Evolutionary conservation across 108 stramenopile genomes (phyloP).

Genomic region (Discostella stelligeroides): DNA sequence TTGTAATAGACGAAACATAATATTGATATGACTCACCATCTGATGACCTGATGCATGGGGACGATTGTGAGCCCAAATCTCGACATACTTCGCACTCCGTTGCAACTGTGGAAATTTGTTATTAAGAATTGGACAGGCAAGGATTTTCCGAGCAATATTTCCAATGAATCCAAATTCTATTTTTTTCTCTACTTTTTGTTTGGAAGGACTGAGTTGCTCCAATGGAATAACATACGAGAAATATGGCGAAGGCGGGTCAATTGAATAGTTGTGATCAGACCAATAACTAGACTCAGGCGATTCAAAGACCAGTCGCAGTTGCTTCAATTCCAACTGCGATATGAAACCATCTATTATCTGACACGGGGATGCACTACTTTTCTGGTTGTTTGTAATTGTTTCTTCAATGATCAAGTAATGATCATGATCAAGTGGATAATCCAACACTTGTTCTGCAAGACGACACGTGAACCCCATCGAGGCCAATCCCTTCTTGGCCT

Average conservation of each 20-base stretch:
- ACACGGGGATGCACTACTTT: slow-evolving; percentile 47
- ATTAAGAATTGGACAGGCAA: slow-evolving; percentile 24
- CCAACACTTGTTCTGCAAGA: slow-evolving; percentile 61
- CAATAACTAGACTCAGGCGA: slow-evolving; percentile 65
- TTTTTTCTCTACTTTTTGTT: not conserved
- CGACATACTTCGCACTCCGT: slow-evolving; percentile 55
- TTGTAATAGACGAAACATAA: not conserved
- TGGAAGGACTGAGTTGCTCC: slow-evolving; percentile 16
- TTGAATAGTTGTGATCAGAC: slow-evolving; percentile 66
- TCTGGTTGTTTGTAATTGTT: slow-evolving; percentile 6
- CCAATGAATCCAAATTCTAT: slow-evolving; percentile 51
- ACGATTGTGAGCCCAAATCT: slow-evolving; percentile 94
- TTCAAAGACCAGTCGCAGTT: slow-evolving; percentile 57
- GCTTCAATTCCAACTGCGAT: slow-evolving; percentile 45
- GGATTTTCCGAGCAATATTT: slow-evolving; percentile 48
- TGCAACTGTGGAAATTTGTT: slow-evolving; percentile 45
- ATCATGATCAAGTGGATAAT: slow-evolving; percentile 50
- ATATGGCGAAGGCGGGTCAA: slow-evolving; percentile 83
- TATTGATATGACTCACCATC: slow-evolving; percentile 29
- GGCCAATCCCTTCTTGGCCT: slow-evolving; percentile 60
- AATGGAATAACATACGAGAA: slow-evolving; percentile 74
- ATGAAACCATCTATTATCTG: slow-evolving; percentile 71
- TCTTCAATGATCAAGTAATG: not conserved
- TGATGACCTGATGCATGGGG: slow-evolving; percentile 91
- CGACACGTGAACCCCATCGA: slow-evolving; percentile 73